Evolutionary conservation across 768 basidiomycete species (phyloP).

Genomic region (Pulveroboletus sp.): DNA sequence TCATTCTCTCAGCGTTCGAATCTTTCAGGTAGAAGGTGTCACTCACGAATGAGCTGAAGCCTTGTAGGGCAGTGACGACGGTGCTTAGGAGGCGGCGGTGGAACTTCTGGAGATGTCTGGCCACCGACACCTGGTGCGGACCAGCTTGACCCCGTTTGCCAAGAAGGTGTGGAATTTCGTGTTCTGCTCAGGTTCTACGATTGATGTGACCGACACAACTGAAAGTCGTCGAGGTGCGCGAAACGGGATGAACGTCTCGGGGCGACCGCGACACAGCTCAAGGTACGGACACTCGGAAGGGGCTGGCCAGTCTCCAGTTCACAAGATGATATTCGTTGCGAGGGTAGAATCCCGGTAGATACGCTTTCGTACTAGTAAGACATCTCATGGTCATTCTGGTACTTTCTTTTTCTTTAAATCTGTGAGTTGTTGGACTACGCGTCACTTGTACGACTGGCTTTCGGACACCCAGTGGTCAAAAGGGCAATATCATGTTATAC

Average conservation of each 20-base stretch:
- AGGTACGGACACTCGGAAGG: conserved; percentile 81
- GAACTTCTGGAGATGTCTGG: conserved; percentile 23
- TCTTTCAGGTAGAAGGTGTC: conserved; percentile 74
- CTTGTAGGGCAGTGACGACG: conserved; percentile 12
- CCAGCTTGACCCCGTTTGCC: conserved; percentile 70
- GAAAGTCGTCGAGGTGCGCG: conserved; percentile 92
- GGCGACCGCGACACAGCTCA: conserved; percentile 90
- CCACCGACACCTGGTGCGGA: conserved; percentile 58
- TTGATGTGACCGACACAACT: conserved; percentile 49
- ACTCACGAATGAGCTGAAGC: conserved; percentile 25
- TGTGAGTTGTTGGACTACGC: conserved; percentile 1
- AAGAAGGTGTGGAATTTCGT: conserved; percentile 90
- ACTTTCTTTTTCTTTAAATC: conserved; percentile 2
- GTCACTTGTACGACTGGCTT: not conserved
- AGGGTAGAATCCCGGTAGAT: no score
- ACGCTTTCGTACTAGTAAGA: not conserved
- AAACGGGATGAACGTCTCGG: conserved; percentile 90
- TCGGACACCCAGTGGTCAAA: not conserved
- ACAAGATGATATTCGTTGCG: conserved; percentile 10
- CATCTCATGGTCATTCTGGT: conserved; percentile 2
- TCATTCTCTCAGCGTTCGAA: conserved; percentile 54
- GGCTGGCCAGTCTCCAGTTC: conserved; percentile 49
- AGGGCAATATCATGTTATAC: not conserved
- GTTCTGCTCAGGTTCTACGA: not conserved
- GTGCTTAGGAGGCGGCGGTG: conserved; percentile 8